These are phyloP conservation scores for Metschnikowia vanudenii DNA, from an alignment of 805 yeast genomes.

Conservation along the genomic window DNA sequence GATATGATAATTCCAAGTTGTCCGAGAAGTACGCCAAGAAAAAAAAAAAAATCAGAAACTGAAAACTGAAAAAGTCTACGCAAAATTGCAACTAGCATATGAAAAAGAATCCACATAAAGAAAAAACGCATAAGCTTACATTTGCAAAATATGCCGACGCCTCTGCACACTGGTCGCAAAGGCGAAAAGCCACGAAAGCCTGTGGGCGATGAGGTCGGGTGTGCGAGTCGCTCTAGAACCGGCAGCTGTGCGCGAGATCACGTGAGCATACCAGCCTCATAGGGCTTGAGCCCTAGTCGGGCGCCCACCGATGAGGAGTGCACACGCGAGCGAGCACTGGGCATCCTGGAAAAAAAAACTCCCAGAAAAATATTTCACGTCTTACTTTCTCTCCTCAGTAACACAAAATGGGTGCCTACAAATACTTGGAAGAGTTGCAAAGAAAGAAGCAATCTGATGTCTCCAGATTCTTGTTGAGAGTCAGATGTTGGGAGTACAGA, in stretches of 20 bases:
- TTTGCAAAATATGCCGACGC: too few relatives aligned
- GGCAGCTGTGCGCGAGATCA: background rate
- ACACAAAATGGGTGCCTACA: constrained; percentile 95
- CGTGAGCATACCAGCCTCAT: background rate
- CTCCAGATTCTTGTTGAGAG: constrained; percentile 96
- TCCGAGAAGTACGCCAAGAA: background rate
- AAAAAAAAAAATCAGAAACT: too few relatives aligned
- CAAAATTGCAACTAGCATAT: too few relatives aligned
- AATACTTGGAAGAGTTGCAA: constrained; percentile 97
- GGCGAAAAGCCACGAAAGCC: too few relatives aligned
- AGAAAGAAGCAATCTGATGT: constrained; percentile 99
- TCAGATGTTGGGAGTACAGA: constrained; percentile 99
- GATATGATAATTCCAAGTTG: too few relatives aligned
- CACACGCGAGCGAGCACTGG: constrained; percentile 4
- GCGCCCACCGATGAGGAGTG: background rate
- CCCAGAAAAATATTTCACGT: background rate
- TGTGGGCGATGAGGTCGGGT: too few relatives aligned
- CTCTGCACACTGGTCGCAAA: too few relatives aligned
- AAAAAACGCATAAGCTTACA: too few relatives aligned
- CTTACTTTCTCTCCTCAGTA: background rate
- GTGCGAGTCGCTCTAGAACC: background rate
- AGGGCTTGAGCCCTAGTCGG: background rate
- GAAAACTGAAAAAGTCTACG: too few relatives aligned
- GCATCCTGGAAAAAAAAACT: constrained; percentile 4
- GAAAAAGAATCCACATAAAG: too few relatives aligned